Percentiles rank a stretch among this genome's conserved stretches.
These are phyloP conservation scores for Aspergillus fijiensis DNA, from an alignment of 2,329 filamentous ascomycete species.

Conservation along the genomic window DNA sequence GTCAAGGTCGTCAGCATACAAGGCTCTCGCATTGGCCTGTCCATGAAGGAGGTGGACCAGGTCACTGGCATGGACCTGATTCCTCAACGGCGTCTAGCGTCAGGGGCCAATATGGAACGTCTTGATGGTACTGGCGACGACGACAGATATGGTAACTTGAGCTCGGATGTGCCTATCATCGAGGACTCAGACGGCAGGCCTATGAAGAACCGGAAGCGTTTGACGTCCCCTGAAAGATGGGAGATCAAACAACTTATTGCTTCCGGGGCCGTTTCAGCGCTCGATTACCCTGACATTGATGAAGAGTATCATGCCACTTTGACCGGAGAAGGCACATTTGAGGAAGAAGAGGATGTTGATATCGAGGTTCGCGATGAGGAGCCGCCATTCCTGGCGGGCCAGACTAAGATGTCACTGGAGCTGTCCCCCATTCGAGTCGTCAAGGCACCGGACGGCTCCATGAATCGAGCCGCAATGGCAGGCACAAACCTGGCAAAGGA, in stretches of 20 bases:
- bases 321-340: slow-evolving; percentile 80
- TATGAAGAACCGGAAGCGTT: slow-evolving; percentile 74
- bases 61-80: slow-evolving; percentile 78
- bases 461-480: slow-evolving; percentile 94
- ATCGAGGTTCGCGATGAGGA: slow-evolving; percentile 97
- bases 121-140: slow-evolving; percentile 62
- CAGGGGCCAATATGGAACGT: slow-evolving; percentile 85
- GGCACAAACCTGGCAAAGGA: slow-evolving; percentile 87
- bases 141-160: slow-evolving; percentile 57
- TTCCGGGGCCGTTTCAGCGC: slow-evolving; percentile 87
- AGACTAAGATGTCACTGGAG: slow-evolving; percentile 94
- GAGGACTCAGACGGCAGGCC: slow-evolving; percentile 59
- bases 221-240: slow-evolving; percentile 97
- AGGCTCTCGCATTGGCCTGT: slow-evolving; percentile 76
- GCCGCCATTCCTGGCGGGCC: slow-evolving; percentile 89
- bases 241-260: slow-evolving; percentile 96
- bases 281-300: slow-evolving; percentile 91
- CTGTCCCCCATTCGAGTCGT: slow-evolving; percentile 93
- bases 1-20: slow-evolving; percentile 91
- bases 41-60: slow-evolving; percentile 98
- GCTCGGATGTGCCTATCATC: slow-evolving; percentile 60
- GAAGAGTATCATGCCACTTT: slow-evolving; percentile 89
- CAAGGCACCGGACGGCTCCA: slow-evolving; percentile 95
- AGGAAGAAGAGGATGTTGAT: slow-evolving; percentile 93
- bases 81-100: slow-evolving; percentile 74